phyloP scores from a whole-genome alignment of 257 asterid genomes.

The Parsonsia alboflavescens region DNA sequence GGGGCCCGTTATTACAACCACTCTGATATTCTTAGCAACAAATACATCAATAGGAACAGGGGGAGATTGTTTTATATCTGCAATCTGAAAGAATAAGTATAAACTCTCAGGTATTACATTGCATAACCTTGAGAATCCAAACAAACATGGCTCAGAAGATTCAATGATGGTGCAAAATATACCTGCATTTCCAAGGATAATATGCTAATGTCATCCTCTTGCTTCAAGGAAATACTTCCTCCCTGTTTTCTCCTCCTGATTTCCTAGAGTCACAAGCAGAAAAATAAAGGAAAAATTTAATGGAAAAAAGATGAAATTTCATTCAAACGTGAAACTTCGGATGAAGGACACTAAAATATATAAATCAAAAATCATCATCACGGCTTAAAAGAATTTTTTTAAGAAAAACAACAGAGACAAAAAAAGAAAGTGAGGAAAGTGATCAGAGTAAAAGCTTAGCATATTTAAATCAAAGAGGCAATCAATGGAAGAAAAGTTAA shows the following conservation, averaged over 20 bases:
- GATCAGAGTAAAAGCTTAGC: not conserved
- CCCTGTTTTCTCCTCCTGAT: slow-evolving; percentile 77
- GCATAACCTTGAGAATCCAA: not conserved
- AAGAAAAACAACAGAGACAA: not conserved
- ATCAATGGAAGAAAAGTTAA: not conserved
- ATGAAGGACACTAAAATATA: not conserved
- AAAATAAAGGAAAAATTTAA: not conserved
- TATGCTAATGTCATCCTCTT: slow-evolving; percentile 39
- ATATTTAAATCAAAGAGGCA: not conserved
- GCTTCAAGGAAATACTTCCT: slow-evolving; percentile 39
- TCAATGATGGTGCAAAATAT: not conserved
- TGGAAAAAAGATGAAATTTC: not conserved
- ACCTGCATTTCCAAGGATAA: slow-evolving; percentile 74
- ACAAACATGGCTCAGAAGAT: not conserved
- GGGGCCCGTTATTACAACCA: slow-evolving; percentile 86
- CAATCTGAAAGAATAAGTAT: slow-evolving; percentile 47
- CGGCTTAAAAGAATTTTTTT: not conserved
- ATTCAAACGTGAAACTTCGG: not conserved
- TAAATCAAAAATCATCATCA: not conserved
- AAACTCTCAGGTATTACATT: not conserved
- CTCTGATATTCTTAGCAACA: slow-evolving; percentile 55
- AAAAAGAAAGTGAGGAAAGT: not conserved
- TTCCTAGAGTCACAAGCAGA: slow-evolving; percentile 44
- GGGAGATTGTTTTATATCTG: slow-evolving; percentile 53
- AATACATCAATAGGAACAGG: slow-evolving; percentile 84